Conservation (phyloP, 805 yeast genomes). For the Lipomyces chichibuensis region DNA sequence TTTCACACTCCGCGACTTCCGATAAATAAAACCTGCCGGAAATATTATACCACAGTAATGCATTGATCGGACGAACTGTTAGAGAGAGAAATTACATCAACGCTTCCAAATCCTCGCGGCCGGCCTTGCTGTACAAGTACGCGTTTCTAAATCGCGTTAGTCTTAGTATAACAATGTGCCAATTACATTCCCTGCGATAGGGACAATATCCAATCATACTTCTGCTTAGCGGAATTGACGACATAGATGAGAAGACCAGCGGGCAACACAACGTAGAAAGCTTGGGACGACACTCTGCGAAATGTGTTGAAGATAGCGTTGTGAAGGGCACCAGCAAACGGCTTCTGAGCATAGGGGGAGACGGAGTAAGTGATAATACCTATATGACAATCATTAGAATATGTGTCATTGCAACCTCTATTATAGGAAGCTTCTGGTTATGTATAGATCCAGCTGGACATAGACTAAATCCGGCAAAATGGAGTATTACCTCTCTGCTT, state of each 20-base stretch:
- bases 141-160: constrained; percentile 51
- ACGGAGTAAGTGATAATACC: constrained; percentile 75
- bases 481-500: constrained; percentile 70
- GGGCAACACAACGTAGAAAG: constrained; percentile 76
- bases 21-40: neutral
- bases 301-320: constrained; percentile 87
- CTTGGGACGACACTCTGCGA: constrained; percentile 91
- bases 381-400: neutral
- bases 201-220: constrained; percentile 39
- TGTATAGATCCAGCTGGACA: neutral
- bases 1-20: too few species aligned
- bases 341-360: constrained; percentile 91
- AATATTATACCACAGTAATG: neutral
- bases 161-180: neutral
- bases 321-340: constrained; percentile 83
- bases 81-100: constrained; percentile 26
- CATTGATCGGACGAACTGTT: neutral
- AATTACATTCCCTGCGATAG: neutral
- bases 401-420: neutral
- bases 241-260: constrained; percentile 78
- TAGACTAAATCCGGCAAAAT: neutral
- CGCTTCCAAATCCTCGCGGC: constrained; percentile 89
- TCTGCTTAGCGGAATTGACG: constrained; percentile 81
- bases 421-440: neutral
- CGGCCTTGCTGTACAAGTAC: constrained; percentile 95